Percentiles rank a stretch among this genome's conserved stretches.
phyloP scores from a whole-genome alignment of 345 rosid species.

The Salix udensis region DNA sequence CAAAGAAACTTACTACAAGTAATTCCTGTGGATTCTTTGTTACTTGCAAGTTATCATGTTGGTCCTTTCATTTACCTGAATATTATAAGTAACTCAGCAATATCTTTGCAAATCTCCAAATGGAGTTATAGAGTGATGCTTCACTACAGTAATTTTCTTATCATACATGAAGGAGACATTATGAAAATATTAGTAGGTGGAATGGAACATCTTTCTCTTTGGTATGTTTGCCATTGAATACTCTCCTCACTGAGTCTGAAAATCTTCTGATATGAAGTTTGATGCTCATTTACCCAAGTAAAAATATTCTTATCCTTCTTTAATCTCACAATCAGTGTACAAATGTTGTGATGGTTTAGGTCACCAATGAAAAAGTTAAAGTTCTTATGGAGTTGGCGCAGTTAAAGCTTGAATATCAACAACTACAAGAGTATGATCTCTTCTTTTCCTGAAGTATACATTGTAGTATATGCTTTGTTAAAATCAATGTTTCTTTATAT shows the following conservation, averaged over 20 bases:
- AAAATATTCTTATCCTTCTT: background rate
- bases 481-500: background rate
- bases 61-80: background rate
- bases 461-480: background rate
- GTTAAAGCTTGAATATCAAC: slow-evolving; percentile 65
- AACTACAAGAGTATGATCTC: slow-evolving; percentile 57
- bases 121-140: background rate
- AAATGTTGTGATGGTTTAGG: slow-evolving; percentile 40
- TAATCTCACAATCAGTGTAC: background rate
- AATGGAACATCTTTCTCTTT: background rate
- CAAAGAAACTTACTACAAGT: slow-evolving; percentile 87
- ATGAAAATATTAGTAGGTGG: background rate
- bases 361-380: slow-evolving; percentile 94
- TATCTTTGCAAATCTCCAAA: background rate
- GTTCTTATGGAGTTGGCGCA: slow-evolving; percentile 86
- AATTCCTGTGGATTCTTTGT: slow-evolving; percentile 16
- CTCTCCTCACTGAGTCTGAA: background rate
- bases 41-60: slow-evolving; percentile 2
- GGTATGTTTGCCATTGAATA: background rate
- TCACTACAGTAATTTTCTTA: background rate
- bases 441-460: background rate
- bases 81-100: background rate
- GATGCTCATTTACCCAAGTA: background rate
- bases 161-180: background rate
- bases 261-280: background rate